phyloP scores from a whole-genome alignment of 164 flowering plant species.

The Macadamia tetraphylla region DNA sequence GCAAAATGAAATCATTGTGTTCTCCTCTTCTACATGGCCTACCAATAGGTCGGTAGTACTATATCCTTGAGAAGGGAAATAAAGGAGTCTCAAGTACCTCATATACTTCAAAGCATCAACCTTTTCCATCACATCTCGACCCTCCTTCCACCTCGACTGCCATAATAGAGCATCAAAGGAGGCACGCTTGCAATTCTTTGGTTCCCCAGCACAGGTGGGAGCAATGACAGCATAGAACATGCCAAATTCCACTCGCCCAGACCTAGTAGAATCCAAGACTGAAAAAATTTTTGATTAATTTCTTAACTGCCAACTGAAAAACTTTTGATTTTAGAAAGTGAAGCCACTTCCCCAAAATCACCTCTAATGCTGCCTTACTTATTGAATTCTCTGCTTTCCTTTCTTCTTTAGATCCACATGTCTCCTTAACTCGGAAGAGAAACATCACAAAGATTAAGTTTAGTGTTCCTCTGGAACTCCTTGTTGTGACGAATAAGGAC shows the following conservation, averaged over 20 bases:
- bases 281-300: slow-evolving; percentile 63
- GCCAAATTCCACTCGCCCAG: slow-evolving; percentile 86
- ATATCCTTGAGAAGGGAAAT: slow-evolving; percentile 65
- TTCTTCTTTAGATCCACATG: slow-evolving; percentile 30
- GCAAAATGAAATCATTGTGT: slow-evolving; percentile 44
- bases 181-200: slow-evolving; percentile 53
- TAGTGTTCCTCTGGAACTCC: slow-evolving; percentile 42
- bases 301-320: no score
- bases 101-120: slow-evolving; percentile 30
- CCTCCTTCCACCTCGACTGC: no score
- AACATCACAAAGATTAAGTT: slow-evolving; percentile 64
- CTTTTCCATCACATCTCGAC: no score
- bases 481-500: no score
- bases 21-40: slow-evolving; percentile 64
- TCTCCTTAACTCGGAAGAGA: slow-evolving; percentile 74
- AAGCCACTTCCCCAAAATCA: no score
- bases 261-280: slow-evolving; percentile 63
- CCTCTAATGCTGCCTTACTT: no score
- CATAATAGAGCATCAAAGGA: no score
- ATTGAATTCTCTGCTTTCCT: slow-evolving; percentile 28
- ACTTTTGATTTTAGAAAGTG: no score
- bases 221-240: slow-evolving; percentile 86
- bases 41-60: slow-evolving; percentile 62
- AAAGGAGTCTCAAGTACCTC: slow-evolving; percentile 70
- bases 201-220: slow-evolving; percentile 72